Evolutionary conservation across 768 basidiomycete genomes (phyloP).

Genomic region (Mycena galericulata): DNA sequence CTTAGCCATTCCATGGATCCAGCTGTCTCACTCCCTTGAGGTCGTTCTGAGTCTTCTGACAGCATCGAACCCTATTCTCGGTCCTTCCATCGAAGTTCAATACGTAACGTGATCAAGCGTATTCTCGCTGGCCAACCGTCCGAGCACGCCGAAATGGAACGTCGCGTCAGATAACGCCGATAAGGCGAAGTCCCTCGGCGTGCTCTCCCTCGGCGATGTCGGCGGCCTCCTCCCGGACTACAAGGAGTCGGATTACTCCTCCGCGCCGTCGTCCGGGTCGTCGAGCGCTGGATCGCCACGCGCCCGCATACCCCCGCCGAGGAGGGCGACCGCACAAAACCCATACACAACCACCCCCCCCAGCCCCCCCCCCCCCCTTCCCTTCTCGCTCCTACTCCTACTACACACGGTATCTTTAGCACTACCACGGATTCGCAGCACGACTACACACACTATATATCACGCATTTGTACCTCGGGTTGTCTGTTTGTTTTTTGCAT

Average conservation of each 20-base stretch:
- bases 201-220: constrained; percentile 50
- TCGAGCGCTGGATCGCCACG: constrained; percentile 1
- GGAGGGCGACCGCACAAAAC: background rate
- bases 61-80: no score
- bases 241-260: constrained; percentile 46
- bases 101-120: no score
- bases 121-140: no score
- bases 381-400: no score
- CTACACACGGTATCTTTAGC: constrained; percentile 4
- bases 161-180: constrained; percentile 51
- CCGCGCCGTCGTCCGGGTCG: constrained; percentile 44
- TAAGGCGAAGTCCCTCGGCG: constrained; percentile 36
- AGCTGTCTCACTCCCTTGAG: no score
- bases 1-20: no score
- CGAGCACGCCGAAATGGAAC: no score
- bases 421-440: background rate
- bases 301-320: background rate
- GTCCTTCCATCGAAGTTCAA: no score
- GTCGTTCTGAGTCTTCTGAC: no score
- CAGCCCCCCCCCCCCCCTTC: no score
- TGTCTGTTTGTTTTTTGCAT: background rate
- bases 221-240: constrained; percentile 54
- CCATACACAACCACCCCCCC: background rate
- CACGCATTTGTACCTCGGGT: background rate
- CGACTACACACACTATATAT: background rate